Conservation (phyloP, 768 basidiomycete genomes). For the Chalciporus chontae region DNA sequence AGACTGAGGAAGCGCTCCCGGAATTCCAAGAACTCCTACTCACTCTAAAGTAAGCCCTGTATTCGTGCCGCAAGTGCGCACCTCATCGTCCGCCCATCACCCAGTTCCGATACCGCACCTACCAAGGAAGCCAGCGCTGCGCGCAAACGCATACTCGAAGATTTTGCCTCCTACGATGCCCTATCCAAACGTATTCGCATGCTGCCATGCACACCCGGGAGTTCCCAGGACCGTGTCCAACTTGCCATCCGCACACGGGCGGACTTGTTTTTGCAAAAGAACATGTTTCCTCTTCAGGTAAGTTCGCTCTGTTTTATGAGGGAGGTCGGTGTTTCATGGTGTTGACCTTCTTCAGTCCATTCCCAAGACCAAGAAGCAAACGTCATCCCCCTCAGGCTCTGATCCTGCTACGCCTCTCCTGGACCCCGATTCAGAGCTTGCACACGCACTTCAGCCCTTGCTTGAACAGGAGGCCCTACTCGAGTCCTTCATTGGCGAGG, state of each 20-base stretch:
- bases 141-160: conserved; percentile 79
- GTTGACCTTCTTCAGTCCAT: conserved; percentile 33
- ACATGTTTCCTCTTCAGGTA: conserved; percentile 64
- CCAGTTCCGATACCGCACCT: conserved; percentile 46
- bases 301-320: background rate
- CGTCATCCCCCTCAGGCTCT: background rate
- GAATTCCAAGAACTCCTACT: conserved; percentile 85
- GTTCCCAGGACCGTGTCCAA: conserved; percentile 83
- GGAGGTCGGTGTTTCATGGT: background rate
- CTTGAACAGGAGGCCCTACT: conserved; percentile 93
- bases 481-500: conserved; percentile 87
- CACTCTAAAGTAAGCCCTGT: conserved; percentile 50
- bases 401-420: conserved; percentile 30
- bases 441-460: conserved; percentile 76
- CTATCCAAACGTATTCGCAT: conserved; percentile 80
- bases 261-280: conserved; percentile 78
- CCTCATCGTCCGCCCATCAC: background rate
- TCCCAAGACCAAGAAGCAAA: conserved; percentile 44
- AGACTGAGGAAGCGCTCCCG: conserved; percentile 86
- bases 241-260: conserved; percentile 74
- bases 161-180: conserved; percentile 86
- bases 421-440: conserved; percentile 68
- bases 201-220: conserved; percentile 61
- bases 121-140: conserved; percentile 64
- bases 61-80: conserved; percentile 9